Evolutionary conservation across 1,139 yeast species (phyloP), one percentile per base, ranked within the genome.

Genomic region (Pichia sp.): DNA sequence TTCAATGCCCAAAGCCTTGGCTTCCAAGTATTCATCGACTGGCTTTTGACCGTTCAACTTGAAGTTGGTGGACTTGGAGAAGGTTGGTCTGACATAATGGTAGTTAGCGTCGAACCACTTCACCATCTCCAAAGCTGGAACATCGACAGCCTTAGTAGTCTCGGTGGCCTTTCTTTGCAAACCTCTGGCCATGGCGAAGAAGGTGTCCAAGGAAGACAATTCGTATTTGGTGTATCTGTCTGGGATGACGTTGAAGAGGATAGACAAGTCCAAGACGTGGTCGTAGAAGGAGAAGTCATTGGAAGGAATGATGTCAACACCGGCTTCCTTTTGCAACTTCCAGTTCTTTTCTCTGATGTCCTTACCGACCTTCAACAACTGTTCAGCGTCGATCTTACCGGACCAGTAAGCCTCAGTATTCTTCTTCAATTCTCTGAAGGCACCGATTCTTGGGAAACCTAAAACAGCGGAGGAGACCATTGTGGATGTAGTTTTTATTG

Each of bases 101-200:
- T 93, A 93, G 89, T 93, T 93, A 63, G 98, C 88, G 77, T 93
- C 99, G 68, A 93, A 93, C 99, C 99, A 93, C 82, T 93, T 93
- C 68, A 93, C 99, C 99, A 93, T 93, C 84, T 93, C 99, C 75
- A 90, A 83, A 68, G 99, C 99, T 64, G 98, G 93, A 60, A 93
- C 99, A 76, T 93, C 99, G 67, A 93, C 97, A 65, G 96, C 96
- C 66, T 87, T 81, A 60, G 84, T 74, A 65, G 92, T 73, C 66
- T 87, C 97, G 64, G 95, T 87, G 65, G 96, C 96, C 77, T 87
- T 85, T 79, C 95, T 89, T 82, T 93, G 99, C 74, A 93, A 84
- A 85, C 99, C 99, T 84, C 99, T 91, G 77, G 98, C 99, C 99
- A 93, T 95, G 71, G 99, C 99, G 74, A 93, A 93, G 71, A 89